These are phyloP conservation scores for Chlamydomonas incerta DNA, from an alignment of 139 green algal species.

Conservation along the genomic window DNA sequence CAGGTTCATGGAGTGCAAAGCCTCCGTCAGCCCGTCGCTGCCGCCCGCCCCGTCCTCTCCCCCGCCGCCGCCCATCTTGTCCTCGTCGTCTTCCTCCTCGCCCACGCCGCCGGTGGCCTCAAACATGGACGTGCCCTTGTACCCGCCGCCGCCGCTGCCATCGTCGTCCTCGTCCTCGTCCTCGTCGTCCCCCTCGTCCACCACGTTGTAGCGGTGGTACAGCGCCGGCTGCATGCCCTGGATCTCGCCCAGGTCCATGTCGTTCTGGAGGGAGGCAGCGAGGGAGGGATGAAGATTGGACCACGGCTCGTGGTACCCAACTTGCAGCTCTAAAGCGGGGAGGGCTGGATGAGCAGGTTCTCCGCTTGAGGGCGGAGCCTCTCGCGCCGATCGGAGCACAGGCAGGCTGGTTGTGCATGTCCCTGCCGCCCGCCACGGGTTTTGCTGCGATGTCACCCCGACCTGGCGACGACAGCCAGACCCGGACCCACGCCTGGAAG, in stretches of 20 bases:
- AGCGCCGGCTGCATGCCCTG: conserved; percentile 66
- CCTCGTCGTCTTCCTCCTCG: neutral
- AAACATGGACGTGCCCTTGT: conserved; percentile 34
- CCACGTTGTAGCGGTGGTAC: conserved; percentile 68
- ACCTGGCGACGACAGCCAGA: no score
- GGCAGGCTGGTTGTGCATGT: no score
- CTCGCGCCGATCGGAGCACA: no score
- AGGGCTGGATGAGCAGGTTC: no score
- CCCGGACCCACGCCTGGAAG: no score
- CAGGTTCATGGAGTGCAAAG: conserved; percentile 27
- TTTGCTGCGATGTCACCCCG: no score
- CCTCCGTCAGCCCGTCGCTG: conserved; percentile 13
- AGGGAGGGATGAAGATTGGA: neutral
- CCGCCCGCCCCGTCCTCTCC: neutral
- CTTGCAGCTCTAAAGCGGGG: no score
- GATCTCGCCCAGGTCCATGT: conserved; percentile 73
- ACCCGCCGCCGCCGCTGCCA: neutral
- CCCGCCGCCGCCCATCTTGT: conserved; percentile 1
- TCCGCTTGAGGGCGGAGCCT: no score
- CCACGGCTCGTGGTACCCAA: no score
- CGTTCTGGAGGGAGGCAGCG: conserved; percentile 42
- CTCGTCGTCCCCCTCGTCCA: conserved; percentile 64
- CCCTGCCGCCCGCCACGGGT: no score
- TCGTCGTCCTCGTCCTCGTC: conserved; percentile 62
- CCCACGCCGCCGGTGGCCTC: neutral